Evolutionary conservation across 805 yeast genomes (phyloP), one percentile per base, ranked within the genome.

Genomic region (Ogataea trehalophila): DNA sequence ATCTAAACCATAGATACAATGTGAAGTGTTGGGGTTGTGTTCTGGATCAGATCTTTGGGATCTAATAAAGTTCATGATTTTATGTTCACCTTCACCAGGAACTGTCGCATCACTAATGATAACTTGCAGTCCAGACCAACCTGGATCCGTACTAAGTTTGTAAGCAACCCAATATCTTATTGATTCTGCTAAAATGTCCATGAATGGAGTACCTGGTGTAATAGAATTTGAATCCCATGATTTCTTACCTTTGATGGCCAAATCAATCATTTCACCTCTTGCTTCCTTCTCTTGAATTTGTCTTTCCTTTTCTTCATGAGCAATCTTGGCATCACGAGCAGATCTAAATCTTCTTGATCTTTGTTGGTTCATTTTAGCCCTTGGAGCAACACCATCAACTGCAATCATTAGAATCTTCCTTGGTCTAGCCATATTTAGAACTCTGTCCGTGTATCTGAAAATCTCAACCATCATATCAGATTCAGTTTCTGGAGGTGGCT

Each of bases 71-170:
- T 86, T 90, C 99, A 94, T 94, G 58, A 94, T 84, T 66, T 94
- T 94, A 71, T 94, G 99, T 67, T 94, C 99, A 63, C 99, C 99
- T 75, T 94, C 99, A 52, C 99, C 99, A 1, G 99, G 99, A 14
- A 92, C 98, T 0, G 95, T 83, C 31, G 97, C 96, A 64, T 92
- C 99, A 60, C 95, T 85, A 41, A 94, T 84, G 22, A 94, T 86
- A 6, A 94, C 90, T 66, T 94, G 94, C 42, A 92, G 69, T 49
- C 84, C 76, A 40, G 83, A 83, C 99, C 99, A 94, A 33, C 95
- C 96, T 2, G 97, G 95, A 61, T 94, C 99, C 9, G 77, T 77
- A 35, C 89, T 76, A 35, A 94, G 72, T 64, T 94, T 94, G 66
- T 86, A 88, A 3, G 95, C 88, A 7, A 87, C 88, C 96, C 97